phyloP scores from a whole-genome alignment of 306 rosid genomes.

The Benincasa hispida region DNA sequence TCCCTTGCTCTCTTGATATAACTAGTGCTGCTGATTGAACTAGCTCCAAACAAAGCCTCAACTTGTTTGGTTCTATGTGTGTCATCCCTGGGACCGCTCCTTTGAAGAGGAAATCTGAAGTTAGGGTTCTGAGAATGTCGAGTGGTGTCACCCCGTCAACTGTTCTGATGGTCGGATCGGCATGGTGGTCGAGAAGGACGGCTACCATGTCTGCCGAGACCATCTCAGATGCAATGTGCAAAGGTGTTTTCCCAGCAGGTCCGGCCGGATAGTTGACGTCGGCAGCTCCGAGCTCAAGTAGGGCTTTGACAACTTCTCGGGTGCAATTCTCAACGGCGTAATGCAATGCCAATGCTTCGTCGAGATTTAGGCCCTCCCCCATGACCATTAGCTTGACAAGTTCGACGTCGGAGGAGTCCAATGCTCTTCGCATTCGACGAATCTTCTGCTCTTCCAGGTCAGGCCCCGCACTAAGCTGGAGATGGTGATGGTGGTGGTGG shows the following conservation, averaged over 20 bases:
- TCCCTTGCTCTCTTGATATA: slow-evolving; percentile 78
- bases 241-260: slow-evolving; percentile 69
- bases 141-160: slow-evolving; percentile 69
- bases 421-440: slow-evolving; percentile 75
- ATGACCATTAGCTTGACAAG: slow-evolving; percentile 93
- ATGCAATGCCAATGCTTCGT: slow-evolving; percentile 82
- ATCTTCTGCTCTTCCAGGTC: slow-evolving; percentile 92
- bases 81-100: slow-evolving; percentile 95
- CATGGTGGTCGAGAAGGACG: slow-evolving; percentile 93
- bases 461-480: slow-evolving; percentile 39
- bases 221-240: slow-evolving; percentile 80
- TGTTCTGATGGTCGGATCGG: slow-evolving; percentile 83
- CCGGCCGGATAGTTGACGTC: slow-evolving; percentile 82
- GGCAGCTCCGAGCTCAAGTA: slow-evolving; percentile 84
- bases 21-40: slow-evolving; percentile 96
- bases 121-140: slow-evolving; percentile 93
- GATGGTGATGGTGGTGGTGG: slow-evolving; percentile 42
- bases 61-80: slow-evolving; percentile 87
- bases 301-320: slow-evolving; percentile 85
- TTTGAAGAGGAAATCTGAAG: slow-evolving; percentile 91
- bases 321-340: slow-evolving; percentile 87
- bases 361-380: slow-evolving; percentile 95
- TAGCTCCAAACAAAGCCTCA: slow-evolving; percentile 79
- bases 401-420: slow-evolving; percentile 90
- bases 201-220: slow-evolving; percentile 99